Conservation (phyloP, 1,284 basidiomycete genomes). For the Sphaerobolus stellatus region DNA sequence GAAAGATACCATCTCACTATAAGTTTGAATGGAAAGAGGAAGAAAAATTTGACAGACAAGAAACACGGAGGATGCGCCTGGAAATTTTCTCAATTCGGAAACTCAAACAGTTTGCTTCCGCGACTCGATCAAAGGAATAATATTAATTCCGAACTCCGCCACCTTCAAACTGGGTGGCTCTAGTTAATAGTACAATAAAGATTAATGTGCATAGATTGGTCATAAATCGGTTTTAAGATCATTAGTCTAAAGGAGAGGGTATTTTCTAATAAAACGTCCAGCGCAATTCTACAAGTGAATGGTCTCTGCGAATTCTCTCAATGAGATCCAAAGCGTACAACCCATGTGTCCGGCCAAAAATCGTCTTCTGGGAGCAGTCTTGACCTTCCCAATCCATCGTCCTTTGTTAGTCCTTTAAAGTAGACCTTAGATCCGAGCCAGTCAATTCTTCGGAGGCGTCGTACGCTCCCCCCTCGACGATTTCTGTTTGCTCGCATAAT, state of each 20-base stretch:
- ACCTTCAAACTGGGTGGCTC: background rate
- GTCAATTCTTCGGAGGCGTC: slow-evolving; percentile 52
- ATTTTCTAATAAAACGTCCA: too few relatives aligned
- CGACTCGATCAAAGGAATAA: background rate
- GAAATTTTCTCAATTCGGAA: slow-evolving; percentile 8
- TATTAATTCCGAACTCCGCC: too few relatives aligned
- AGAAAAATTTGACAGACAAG: background rate
- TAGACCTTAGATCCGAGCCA: slow-evolving; percentile 52
- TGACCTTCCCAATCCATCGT: slow-evolving; percentile 51
- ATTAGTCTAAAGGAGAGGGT: background rate
- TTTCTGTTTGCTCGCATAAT: slow-evolving; percentile 38
- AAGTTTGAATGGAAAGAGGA: background rate
- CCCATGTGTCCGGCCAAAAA: slow-evolving; percentile 38
- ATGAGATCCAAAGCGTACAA: slow-evolving; percentile 32
- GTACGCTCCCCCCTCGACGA: slow-evolving; percentile 29
- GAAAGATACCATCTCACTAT: slow-evolving; percentile 54
- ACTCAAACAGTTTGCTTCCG: slow-evolving; percentile 5
- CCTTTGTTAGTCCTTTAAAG: slow-evolving; percentile 57
- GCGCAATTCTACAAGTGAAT: background rate
- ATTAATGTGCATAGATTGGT: background rate
- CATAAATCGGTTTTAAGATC: background rate
- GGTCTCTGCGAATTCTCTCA: background rate
- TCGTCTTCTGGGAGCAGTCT: slow-evolving; percentile 45
- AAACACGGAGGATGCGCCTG: background rate
- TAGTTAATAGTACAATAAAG: background rate